Evolutionary conservation across 768 basidiomycete genomes (phyloP), one percentile per base, ranked within the genome.

Genomic region (Pholiota conissans): DNA sequence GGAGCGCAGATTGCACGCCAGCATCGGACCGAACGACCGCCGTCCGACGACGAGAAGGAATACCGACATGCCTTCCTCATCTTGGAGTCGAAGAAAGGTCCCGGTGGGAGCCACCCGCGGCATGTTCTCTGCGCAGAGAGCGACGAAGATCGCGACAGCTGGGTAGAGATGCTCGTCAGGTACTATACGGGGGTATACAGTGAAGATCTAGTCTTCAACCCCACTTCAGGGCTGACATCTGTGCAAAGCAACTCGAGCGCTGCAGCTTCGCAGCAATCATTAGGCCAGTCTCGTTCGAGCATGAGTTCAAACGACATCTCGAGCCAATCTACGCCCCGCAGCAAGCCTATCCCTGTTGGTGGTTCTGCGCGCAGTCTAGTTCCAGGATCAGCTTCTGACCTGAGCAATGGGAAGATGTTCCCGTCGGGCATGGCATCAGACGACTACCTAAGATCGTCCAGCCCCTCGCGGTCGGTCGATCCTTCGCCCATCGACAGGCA

Each of bases 71-170:
- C 97, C 1, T 98, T 99, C 75, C 85, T 99, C 60, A 92, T 99
- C 65, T 93, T 98, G 59, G 95, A 97, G 71, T 85, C 85, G 18
- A 91, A 85, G 72, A 89, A 84, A 61, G 84, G 81, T 2, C 85
- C 89, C 2, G 82, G 83, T 30, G 87, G 86, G 16, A 80, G 84
- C 48, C 85, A 84, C 65, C 79, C 89, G 28, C 84, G 93, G 16
- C 96, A 98, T 68, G 95, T 99, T 37, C 78, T 99, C 3, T 98
- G 97, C 67, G 97, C 97, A 0, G 94, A 97, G 74, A 97, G 93
- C 68, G 97, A 99, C 72, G 75, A 80, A 42, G 95, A 96, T 68
- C 82, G 97, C 45, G 97, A 99, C 69, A 83, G 79, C 56, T 99
- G 97, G 97, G 95, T 99, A 26, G 89, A 93, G 57, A 87, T 93